These are phyloP conservation scores for Daldinia vernicosa DNA, from an alignment of 495 filamentous ascomycete genomes.

Conservation along the genomic window DNA sequence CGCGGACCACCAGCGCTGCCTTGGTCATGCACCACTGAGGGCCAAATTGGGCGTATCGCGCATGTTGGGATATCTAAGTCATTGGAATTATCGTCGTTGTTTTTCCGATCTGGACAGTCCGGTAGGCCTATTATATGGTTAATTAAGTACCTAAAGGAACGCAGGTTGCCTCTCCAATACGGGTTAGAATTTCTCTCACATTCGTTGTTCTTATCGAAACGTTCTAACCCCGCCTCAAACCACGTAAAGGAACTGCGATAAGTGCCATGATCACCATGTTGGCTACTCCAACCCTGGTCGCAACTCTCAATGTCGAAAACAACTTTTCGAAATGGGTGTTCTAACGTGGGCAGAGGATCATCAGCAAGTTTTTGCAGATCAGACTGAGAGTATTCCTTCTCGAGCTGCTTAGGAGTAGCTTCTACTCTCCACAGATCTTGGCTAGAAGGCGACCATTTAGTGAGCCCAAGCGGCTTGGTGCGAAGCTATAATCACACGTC, in stretches of 20 bases:
- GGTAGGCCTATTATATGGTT: slow-evolving; percentile 7
- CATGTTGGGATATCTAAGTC: slow-evolving; percentile 24
- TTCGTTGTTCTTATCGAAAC: slow-evolving; percentile 45
- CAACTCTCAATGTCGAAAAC: slow-evolving; percentile 70
- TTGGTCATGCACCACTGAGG: slow-evolving; percentile 14
- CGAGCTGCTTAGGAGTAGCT: slow-evolving; percentile 30
- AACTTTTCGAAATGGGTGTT: slow-evolving; percentile 64
- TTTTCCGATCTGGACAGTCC: slow-evolving; percentile 9
- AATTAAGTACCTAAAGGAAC: not conserved
- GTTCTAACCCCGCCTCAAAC: slow-evolving; percentile 71
- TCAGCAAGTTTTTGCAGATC: slow-evolving; percentile 47
- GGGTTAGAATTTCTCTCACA: slow-evolving; percentile 22
- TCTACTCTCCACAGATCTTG: slow-evolving; percentile 25
- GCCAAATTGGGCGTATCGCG: slow-evolving; percentile 44
- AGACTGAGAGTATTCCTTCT: slow-evolving; percentile 45
- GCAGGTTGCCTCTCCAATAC: not conserved
- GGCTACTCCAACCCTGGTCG: slow-evolving; percentile 72
- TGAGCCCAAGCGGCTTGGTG: slow-evolving; percentile 53
- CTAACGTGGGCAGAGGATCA: slow-evolving; percentile 43
- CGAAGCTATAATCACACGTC: slow-evolving; percentile 49
- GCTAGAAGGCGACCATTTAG: slow-evolving; percentile 38
- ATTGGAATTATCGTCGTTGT: slow-evolving; percentile 1
- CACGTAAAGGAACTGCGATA: slow-evolving; percentile 71
- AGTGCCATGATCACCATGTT: slow-evolving; percentile 49
- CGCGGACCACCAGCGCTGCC: not conserved